These are phyloP conservation scores for Podila verticillata DNA, from an alignment of 192 early-diverging fungal species.

Conservation along the genomic window DNA sequence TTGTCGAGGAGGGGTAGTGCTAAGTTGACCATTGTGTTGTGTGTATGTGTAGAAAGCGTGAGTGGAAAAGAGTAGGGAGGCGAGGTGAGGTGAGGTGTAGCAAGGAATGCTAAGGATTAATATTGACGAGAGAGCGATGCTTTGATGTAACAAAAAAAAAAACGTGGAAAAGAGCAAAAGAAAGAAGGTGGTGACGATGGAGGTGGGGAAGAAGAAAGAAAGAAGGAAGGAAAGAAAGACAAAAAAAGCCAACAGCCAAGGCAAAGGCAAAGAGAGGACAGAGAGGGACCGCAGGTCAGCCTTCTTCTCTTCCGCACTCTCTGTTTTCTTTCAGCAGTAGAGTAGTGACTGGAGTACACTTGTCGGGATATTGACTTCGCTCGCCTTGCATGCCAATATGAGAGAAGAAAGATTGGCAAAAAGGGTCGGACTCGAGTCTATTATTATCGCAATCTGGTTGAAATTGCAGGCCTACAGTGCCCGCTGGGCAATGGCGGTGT, in stretches of 20 bases:
- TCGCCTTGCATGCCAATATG: neutral
- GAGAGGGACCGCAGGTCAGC: neutral
- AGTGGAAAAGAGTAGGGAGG: neutral
- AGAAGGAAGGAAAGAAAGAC: neutral
- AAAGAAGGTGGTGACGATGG: neutral
- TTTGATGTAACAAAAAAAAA: neutral
- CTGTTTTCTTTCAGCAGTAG: neutral
- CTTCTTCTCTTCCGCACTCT: too few species aligned
- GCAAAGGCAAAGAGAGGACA: neutral
- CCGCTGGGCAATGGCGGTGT: too few species aligned
- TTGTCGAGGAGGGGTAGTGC: slow-evolving; percentile 38
- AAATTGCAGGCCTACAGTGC: neutral
- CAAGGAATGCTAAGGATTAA: too few species aligned
- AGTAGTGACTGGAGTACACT: too few species aligned
- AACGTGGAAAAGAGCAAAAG: slow-evolving; percentile 1
- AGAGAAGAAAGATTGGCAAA: neutral
- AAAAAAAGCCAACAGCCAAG: neutral
- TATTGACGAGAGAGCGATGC: neutral
- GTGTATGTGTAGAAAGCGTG: neutral
- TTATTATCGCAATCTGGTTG: slow-evolving; percentile 2
- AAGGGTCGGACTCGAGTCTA: slow-evolving; percentile 3
- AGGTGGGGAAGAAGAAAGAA: neutral
- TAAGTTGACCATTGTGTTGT: slow-evolving; percentile 35
- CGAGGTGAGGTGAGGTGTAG: neutral
- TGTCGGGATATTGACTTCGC: too few species aligned